These are phyloP conservation scores for Zygoascus bituminiphila DNA, from an alignment of 805 yeast genomes.

Conservation along the genomic window DNA sequence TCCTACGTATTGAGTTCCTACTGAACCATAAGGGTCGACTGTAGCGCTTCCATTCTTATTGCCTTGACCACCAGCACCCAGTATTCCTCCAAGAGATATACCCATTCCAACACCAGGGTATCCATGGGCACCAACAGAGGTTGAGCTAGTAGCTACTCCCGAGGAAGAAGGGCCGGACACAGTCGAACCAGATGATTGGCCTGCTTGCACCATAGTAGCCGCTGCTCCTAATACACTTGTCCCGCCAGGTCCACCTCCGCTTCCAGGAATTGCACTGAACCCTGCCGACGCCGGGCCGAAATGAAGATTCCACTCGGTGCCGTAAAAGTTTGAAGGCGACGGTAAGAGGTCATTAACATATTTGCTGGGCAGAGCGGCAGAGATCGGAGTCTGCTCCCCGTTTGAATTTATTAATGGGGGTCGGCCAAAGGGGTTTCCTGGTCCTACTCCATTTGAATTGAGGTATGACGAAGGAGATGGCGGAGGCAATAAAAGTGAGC, in stretches of 20 bases:
- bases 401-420: conserved; percentile 22
- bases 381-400: conserved; percentile 63
- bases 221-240: conserved; percentile 10
- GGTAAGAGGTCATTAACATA: conserved; percentile 69
- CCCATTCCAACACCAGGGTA: conserved; percentile 11
- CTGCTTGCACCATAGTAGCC: conserved; percentile 3
- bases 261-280: background rate
- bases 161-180: background rate
- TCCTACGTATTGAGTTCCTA: background rate
- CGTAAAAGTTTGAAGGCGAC: conserved; percentile 70
- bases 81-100: conserved; percentile 9
- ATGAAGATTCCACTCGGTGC: conserved; percentile 48
- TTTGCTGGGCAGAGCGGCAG: conserved; percentile 61
- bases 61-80: background rate
- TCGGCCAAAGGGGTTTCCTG: conserved; percentile 29
- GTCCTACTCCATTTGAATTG: conserved; percentile 22
- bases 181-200: background rate
- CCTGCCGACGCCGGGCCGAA: conserved; percentile 27
- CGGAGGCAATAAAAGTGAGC: conserved; percentile 26
- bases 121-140: background rate
- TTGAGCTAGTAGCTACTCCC: conserved; percentile 4
- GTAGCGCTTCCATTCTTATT: background rate
- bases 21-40: background rate
- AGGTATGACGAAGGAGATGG: conserved; percentile 29
- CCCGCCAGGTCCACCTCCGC: conserved; percentile 4